phyloP scores from a whole-genome alignment of 306 rosid species.

The Urtica urens region DNA sequence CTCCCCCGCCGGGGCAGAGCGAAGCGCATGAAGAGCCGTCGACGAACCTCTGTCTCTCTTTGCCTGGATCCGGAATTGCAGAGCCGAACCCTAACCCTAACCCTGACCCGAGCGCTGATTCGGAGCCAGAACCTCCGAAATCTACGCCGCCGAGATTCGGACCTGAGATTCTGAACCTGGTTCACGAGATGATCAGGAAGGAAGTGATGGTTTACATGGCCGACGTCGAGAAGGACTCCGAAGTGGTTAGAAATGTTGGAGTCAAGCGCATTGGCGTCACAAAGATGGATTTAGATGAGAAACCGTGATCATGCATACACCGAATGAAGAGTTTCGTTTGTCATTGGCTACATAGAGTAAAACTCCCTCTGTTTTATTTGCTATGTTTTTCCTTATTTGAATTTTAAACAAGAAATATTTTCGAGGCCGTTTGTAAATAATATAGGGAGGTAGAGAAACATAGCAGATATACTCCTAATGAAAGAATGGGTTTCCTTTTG shows the following conservation, averaged over 20 bases:
- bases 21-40: conserved; percentile 24
- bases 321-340: background rate
- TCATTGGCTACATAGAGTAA: conserved; percentile 1
- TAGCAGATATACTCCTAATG: background rate
- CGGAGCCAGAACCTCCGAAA: too few species aligned
- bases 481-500: background rate
- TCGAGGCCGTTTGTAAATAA: conserved; percentile 15
- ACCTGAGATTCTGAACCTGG: conserved; percentile 20
- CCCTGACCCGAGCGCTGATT: background rate
- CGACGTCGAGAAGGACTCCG: background rate
- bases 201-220: conserved; percentile 44
- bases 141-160: conserved; percentile 10
- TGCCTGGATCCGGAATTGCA: conserved; percentile 17
- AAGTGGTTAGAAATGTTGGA: background rate
- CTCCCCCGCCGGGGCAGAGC: too few species aligned
- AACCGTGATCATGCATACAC: background rate
- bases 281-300: conserved; percentile 1
- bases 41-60: conserved; percentile 28
- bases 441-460: background rate
- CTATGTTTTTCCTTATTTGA: background rate
- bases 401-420: background rate
- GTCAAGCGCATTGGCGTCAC: conserved; percentile 12
- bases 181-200: conserved; percentile 36
- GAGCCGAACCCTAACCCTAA: conserved; percentile 2
- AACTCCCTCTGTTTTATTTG: background rate